Conservation (phyloP, 768 basidiomycete species). For the Coprinopsis marcescibilis region DNA sequence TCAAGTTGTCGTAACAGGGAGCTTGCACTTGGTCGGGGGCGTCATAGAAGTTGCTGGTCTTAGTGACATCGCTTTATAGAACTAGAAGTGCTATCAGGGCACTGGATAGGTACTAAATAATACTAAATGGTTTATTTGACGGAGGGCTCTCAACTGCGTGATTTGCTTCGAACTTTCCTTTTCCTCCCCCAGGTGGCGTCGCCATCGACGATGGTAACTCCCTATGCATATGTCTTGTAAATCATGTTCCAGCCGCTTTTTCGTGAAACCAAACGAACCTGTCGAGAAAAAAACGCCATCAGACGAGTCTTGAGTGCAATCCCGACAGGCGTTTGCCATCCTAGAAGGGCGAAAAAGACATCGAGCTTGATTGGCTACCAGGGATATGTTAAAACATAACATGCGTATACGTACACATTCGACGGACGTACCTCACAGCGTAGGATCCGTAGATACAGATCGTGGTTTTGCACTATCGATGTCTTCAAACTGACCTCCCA, state of each 20-base stretch:
- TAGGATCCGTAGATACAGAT: conserved; percentile 50
- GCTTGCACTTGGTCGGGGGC: conserved; percentile 91
- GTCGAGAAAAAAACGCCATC: conserved; percentile 48
- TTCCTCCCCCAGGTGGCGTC: neutral
- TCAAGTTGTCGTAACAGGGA: conserved; percentile 85
- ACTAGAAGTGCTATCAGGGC: neutral
- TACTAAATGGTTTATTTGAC: neutral
- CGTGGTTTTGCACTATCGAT: conserved; percentile 37
- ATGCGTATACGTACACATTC: too few species aligned
- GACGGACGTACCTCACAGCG: conserved; percentile 52
- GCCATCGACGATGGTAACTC: neutral
- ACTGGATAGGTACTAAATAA: too few species aligned
- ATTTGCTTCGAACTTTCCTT: neutral
- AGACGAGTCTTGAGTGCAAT: conserved; percentile 34
- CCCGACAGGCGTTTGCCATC: conserved; percentile 22
- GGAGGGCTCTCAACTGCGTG: neutral
- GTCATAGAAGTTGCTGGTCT: conserved; percentile 87
- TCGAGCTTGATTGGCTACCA: conserved; percentile 55
- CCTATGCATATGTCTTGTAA: neutral
- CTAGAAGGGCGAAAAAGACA: conserved; percentile 40
- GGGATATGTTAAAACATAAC: conserved; percentile 1
- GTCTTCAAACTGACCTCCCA: conserved; percentile 39
- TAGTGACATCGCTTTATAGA: conserved; percentile 58
- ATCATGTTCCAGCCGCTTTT: neutral
- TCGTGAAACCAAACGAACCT: conserved; percentile 30